These are phyloP conservation scores for Fagopyrum homotropicum DNA, from an alignment of 148 eudicot species.

Conservation along the genomic window DNA sequence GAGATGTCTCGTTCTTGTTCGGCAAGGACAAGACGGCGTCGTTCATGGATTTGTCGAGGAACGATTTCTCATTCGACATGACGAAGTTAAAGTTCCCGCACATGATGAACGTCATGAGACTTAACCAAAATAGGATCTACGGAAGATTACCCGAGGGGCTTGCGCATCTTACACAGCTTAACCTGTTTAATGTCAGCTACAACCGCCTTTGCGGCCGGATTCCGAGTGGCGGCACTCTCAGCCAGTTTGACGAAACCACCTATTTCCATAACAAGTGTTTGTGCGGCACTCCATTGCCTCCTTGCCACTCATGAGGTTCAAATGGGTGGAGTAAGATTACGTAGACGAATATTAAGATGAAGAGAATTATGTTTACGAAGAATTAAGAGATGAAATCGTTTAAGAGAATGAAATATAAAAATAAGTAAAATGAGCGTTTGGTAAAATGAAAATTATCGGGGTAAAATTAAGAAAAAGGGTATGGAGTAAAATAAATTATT, in stretches of 20 bases:
- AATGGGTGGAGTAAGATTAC: too few relatives aligned
- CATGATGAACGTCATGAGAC: constrained; percentile 14
- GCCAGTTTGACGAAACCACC: background rate
- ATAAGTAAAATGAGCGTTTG: too few relatives aligned
- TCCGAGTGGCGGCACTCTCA: constrained; percentile 24
- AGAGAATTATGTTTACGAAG: too few relatives aligned
- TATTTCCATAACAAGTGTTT: constrained; percentile 15
- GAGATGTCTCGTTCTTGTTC: constrained; percentile 19
- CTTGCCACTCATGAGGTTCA: background rate
- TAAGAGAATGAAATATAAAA: too few relatives aligned
- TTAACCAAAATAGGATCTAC: constrained; percentile 33
- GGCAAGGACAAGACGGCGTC: constrained; percentile 12
- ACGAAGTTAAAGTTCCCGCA: constrained; percentile 18
- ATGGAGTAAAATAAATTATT: too few relatives aligned
- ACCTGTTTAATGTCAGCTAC: constrained; percentile 28
- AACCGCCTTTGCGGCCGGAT: constrained; percentile 40
- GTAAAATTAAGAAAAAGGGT: too few relatives aligned
- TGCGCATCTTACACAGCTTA: constrained; percentile 16
- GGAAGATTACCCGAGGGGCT: constrained; percentile 27
- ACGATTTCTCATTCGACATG: background rate
- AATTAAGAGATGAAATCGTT: too few relatives aligned
- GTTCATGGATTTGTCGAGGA: constrained; percentile 10
- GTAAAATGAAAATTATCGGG: too few relatives aligned
- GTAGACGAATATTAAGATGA: too few relatives aligned
- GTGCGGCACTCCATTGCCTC: constrained; percentile 12